These are phyloP conservation scores for Beta lomatogona DNA, from an alignment of 179 eudicot species.

Conservation along the genomic window DNA sequence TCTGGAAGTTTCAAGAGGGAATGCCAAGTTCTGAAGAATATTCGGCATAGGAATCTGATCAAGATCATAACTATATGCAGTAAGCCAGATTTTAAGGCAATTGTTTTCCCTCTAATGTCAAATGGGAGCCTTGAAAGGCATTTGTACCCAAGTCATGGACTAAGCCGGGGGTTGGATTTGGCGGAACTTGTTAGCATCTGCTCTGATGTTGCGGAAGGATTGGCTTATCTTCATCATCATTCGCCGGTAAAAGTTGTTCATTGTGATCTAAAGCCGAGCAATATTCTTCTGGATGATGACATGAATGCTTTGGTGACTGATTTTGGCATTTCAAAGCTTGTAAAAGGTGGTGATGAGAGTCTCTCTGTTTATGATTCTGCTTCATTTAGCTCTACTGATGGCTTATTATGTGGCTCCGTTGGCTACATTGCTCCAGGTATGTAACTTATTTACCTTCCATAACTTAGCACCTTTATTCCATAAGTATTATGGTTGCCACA, in stretches of 20 bases:
- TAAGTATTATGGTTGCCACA: too few relatives aligned
- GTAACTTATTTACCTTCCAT: not conserved
- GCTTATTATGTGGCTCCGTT: constrained; percentile 66
- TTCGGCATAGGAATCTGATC: constrained; percentile 66
- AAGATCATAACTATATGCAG: constrained; percentile 70
- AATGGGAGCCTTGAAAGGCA: constrained; percentile 77
- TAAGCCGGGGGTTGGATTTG: constrained; percentile 50
- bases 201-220: constrained; percentile 72
- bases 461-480: too few relatives aligned
- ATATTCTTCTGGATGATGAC: constrained; percentile 73
- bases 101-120: constrained; percentile 71
- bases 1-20: constrained; percentile 67
- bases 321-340: constrained; percentile 70
- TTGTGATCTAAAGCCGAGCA: constrained; percentile 88
- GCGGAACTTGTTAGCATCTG: constrained; percentile 62
- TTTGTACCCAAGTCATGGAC: constrained; percentile 52
- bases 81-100: constrained; percentile 78
- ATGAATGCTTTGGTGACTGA: constrained; percentile 71
- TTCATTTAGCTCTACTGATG: constrained; percentile 53
- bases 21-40: constrained; percentile 62
- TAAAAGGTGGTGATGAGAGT: constrained; percentile 44
- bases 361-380: constrained; percentile 28
- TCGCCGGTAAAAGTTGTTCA: constrained; percentile 70
- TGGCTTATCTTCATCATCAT: constrained; percentile 73
- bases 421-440: constrained; percentile 86